Evolutionary conservation across 2,329 filamentous ascomycete genomes (phyloP).

Genomic region (Hymenoscyphus occultus): DNA sequence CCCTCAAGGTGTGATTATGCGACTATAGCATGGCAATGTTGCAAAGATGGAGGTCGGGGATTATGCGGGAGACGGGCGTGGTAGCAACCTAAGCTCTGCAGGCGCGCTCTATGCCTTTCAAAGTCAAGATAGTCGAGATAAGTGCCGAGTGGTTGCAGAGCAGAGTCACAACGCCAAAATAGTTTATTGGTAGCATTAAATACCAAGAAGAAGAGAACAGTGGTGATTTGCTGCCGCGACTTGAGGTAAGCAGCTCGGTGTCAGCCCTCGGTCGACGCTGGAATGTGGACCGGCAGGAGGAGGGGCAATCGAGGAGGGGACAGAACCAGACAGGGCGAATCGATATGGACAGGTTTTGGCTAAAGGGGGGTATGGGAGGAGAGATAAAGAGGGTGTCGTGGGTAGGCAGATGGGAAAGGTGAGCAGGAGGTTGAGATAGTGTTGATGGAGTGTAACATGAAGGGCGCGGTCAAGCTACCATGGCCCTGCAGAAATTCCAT

Average conservation of each 20-base stretch:
- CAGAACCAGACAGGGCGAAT: not conserved
- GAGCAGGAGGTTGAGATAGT: not conserved
- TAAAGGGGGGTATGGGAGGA: not conserved
- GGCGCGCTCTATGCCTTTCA: not conserved
- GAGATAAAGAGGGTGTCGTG: not conserved
- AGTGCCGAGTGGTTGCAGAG: slow-evolving; percentile 1
- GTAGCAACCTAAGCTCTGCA: slow-evolving; percentile 1
- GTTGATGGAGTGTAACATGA: not conserved
- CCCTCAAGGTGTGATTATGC: not conserved
- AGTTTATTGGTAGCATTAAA: not conserved
- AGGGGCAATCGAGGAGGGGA: not conserved
- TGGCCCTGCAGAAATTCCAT: not conserved
- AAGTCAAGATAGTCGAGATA: not conserved
- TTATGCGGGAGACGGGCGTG: slow-evolving; percentile 18
- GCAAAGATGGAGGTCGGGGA: not conserved
- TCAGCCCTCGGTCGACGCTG: slow-evolving; percentile 3
- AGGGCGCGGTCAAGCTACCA: not conserved
- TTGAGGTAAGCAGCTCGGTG: not conserved
- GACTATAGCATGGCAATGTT: not conserved
- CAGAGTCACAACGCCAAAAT: not conserved
- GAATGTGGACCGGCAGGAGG: slow-evolving; percentile 1
- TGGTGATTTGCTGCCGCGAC: not conserved
- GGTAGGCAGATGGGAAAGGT: not conserved
- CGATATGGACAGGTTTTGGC: slow-evolving; percentile 3
- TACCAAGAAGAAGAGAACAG: not conserved